A percentile compares a stretch with the other conserved stretches of the same genome.
These are phyloP conservation scores for Echeveria elegans DNA, from an alignment of 164 flowering plant species.

Conservation along the genomic window DNA sequence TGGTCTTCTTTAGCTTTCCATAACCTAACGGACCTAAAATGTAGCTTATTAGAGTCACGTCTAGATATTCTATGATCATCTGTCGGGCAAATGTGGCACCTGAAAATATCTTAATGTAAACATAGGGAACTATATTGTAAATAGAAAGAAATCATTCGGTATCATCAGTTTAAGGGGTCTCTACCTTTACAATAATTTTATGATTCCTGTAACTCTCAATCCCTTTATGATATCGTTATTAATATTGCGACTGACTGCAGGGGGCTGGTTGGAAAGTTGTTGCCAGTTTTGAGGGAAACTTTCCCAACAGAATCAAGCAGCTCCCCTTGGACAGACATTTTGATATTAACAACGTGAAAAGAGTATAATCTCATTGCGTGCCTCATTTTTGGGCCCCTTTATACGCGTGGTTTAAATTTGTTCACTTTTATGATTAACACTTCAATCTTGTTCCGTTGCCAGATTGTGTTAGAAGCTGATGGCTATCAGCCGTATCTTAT, in stretches of 20 bases:
- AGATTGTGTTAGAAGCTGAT: conserved; percentile 98
- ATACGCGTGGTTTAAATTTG: not conserved
- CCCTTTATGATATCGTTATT: not conserved
- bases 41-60: not conserved
- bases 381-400: not conserved
- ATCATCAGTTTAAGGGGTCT: not conserved
- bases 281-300: conserved; percentile 95
- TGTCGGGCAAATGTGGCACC: not conserved
- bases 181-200: not conserved
- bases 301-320: conserved; percentile 95
- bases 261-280: conserved; percentile 99
- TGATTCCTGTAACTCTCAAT: not conserved
- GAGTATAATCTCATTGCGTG: conserved; percentile 38
- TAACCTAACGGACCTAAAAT: conserved; percentile 18
- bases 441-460: conserved; percentile 8
- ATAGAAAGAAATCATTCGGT: not conserved
- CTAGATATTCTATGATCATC: no score
- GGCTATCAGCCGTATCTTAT: conserved; percentile 99
- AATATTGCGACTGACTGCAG: conserved; percentile 27
- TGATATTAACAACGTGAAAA: conserved; percentile 89
- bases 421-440: not conserved
- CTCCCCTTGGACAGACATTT: conserved; percentile 96
- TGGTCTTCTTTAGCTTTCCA: not conserved
- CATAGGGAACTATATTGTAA: not conserved
- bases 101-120: not conserved